Evolutionary conservation across 23 red algal genomes (phyloP).

Genomic region (Gracilaria domingensis): DNA sequence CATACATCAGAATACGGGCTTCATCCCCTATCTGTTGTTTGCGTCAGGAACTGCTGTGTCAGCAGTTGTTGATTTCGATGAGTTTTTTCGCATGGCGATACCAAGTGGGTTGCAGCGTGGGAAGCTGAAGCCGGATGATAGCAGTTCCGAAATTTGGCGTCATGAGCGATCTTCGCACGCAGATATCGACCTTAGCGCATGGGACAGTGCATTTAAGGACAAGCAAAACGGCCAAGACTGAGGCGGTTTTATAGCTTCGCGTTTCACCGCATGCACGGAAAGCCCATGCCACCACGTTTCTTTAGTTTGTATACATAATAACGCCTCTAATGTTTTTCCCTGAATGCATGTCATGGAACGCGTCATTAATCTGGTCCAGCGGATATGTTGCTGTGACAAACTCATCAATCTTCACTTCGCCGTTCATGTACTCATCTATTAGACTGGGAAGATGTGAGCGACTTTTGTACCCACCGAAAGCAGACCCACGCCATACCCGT

Average conservation of each 20-base stretch:
- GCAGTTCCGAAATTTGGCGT: neutral
- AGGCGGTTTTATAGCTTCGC: neutral
- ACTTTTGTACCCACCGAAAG: conserved; percentile 95
- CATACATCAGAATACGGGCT: neutral
- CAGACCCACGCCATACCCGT: conserved; percentile 89
- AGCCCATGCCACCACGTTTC: neutral
- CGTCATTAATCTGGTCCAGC: conserved; percentile 84
- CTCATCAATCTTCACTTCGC: conserved; percentile 87
- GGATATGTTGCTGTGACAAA: conserved; percentile 79
- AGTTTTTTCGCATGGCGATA: conserved; percentile 17
- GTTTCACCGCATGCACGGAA: neutral
- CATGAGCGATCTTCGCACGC: neutral
- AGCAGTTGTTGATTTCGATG: conserved; percentile 46
- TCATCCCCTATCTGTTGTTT: conserved; percentile 55
- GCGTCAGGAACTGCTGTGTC: conserved; percentile 16
- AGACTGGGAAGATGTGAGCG: conserved; percentile 82
- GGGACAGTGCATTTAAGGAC: neutral
- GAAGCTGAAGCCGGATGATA: neutral
- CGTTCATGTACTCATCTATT: conserved; percentile 92
- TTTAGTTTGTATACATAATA: conserved; percentile 51
- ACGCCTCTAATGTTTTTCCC: conserved; percentile 90
- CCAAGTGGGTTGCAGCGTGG: neutral
- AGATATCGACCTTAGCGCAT: neutral
- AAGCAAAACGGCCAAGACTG: neutral
- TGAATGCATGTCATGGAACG: conserved; percentile 92